Conservation (phyloP, 1,139 yeast species). For the Candida labiduridarum region DNA sequence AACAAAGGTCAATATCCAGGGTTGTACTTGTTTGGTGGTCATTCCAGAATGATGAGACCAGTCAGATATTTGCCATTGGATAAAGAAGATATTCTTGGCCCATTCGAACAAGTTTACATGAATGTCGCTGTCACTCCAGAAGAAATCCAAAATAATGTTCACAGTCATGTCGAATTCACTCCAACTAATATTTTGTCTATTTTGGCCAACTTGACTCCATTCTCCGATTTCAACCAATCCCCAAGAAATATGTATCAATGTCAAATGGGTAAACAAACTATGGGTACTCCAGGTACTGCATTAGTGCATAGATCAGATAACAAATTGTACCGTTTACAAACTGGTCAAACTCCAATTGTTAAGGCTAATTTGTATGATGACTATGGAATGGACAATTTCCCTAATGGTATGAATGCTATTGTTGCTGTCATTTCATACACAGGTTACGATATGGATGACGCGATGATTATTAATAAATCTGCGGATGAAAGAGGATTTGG, state of each 20-base stretch:
- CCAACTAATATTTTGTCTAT: conserved; percentile 95
- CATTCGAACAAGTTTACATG: conserved; percentile 98
- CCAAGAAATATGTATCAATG: conserved; percentile 99
- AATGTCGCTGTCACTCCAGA: conserved; percentile 92
- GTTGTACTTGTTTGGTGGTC: conserved; percentile 84
- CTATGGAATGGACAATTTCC: conserved; percentile 97
- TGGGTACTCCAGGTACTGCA: conserved; percentile 99
- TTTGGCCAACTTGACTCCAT: conserved; percentile 94
- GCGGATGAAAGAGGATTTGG: conserved; percentile 99
- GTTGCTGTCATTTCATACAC: conserved; percentile 99
- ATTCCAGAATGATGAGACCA: conserved; percentile 95
- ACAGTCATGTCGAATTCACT: conserved; percentile 90
- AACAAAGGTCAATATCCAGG: conserved; percentile 98
- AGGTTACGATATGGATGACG: conserved; percentile 99
- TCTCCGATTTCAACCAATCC: conserved; percentile 97
- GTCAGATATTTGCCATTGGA: conserved; percentile 86
- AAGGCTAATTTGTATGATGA: conserved; percentile 92
- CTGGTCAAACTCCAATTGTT: conserved; percentile 97
- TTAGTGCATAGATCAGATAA: conserved; percentile 91
- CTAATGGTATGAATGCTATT: conserved; percentile 97
- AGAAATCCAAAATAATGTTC: conserved; percentile 80
- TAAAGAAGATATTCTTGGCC: conserved; percentile 87
- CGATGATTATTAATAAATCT: conserved; percentile 95
- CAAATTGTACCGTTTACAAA: conserved; percentile 87
- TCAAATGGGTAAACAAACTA: conserved; percentile 99